These are phyloP conservation scores for Globisporangium echinulatum DNA, from an alignment of 352 stramenopile genomes.

Conservation along the genomic window DNA sequence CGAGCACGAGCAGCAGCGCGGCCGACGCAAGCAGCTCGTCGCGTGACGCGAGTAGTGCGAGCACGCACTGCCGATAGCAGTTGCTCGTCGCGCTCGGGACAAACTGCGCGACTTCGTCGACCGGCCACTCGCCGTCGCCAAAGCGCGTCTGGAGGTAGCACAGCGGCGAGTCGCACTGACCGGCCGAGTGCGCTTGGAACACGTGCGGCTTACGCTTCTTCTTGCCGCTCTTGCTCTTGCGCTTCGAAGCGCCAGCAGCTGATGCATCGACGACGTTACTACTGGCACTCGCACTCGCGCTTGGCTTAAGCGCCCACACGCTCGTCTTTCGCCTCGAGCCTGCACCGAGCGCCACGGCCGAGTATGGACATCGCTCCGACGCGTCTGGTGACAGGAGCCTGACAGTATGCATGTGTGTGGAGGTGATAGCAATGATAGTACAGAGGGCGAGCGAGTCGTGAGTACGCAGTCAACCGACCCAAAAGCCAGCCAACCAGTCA, in stretches of 20 bases:
- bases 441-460: not conserved
- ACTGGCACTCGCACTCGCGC: not conserved
- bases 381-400: slow-evolving; percentile 59
- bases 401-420: not conserved
- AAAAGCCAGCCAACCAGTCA: not conserved
- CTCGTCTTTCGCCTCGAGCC: slow-evolving; percentile 23
- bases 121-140: slow-evolving; percentile 68
- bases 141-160: slow-evolving; percentile 80
- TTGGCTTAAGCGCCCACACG: not conserved
- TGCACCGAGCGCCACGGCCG: slow-evolving; percentile 43
- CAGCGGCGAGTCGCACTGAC: slow-evolving; percentile 47
- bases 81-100: slow-evolving; percentile 23
- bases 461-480: not conserved
- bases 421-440: not conserved
- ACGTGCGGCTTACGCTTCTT: slow-evolving; percentile 15
- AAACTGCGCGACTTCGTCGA: slow-evolving; percentile 64
- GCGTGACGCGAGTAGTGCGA: slow-evolving; percentile 52
- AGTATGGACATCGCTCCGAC: slow-evolving; percentile 54
- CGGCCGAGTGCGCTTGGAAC: slow-evolving; percentile 52
- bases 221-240: slow-evolving; percentile 15
- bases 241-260: slow-evolving; percentile 14
- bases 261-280: not conserved
- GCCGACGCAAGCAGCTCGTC: slow-evolving; percentile 61
- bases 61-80: slow-evolving; percentile 54
- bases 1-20: slow-evolving; percentile 50